Evolutionary conservation across 106 monocot species (phyloP), one percentile per base, ranked within the genome.

Genomic region (Hemerocallis citrina): DNA sequence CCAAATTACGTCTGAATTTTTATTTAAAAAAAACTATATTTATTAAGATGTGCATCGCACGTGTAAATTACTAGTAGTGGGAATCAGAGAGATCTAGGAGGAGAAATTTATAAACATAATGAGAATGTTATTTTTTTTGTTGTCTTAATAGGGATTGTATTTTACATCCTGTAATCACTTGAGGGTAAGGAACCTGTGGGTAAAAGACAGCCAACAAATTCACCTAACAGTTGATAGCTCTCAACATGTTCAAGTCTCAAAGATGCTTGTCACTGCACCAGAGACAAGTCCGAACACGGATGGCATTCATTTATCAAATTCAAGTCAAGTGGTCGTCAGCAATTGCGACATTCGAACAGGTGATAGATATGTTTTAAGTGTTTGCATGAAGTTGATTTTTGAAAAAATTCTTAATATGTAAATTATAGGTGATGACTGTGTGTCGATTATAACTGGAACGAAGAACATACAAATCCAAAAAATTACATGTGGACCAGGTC

Each of bases 231-330:
- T 89, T 22, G 65, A 74, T 20, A 34, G 67, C n/a, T 77, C 82
- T 35, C 64, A 0, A 17, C 42, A 70, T n/a, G 88, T 79, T 34
- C 8, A 52, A 14, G 72, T 61, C 22, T 73, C 93, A 3, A 28
- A 58, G 2, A 49, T 93, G 6, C 25, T 19, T 23, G 77, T 84
- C 36, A 39, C 24, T 14, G 81, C 88, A 6, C 76, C 88, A 20
- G 71, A 50, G 24, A 22, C 31, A 22, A 93, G 88, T 41, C 93
- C 88, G 17, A 93, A 93, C 67, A 93, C 93, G 0, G 93, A 93
- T 61, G 93, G 93, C 15, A 85, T 93, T 44, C 93, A 93, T 59
- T 49, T 93, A 8, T 25, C 74, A 6, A 34, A 45, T 7, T 77
- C 79, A 31, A 73, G 43, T n/a, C 59, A 85, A 47, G 72, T 93